Evolutionary conservation across 2,329 filamentous ascomycete genomes (phyloP).

Genomic region (Fusarium sp.): DNA sequence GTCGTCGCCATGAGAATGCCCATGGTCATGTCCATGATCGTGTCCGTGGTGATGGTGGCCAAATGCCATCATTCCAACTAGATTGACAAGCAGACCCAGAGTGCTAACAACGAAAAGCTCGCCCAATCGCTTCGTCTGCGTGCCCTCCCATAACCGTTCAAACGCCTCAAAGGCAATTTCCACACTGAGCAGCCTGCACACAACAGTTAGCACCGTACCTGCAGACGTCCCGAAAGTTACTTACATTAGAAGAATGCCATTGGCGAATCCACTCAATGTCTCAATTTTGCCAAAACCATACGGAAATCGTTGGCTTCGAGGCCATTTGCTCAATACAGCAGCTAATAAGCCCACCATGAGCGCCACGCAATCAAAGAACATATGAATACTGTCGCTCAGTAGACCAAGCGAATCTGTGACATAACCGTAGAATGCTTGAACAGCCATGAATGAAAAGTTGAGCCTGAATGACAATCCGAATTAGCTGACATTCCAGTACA

Average conservation of each 20-base stretch:
- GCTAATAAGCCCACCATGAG: slow-evolving; percentile 91
- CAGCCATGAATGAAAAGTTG: slow-evolving; percentile 94
- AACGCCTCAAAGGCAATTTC: slow-evolving; percentile 97
- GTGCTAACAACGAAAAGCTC: slow-evolving; percentile 92
- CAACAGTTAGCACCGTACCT: slow-evolving; percentile 27
- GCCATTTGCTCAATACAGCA: slow-evolving; percentile 97
- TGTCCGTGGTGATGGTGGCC: slow-evolving; percentile 73
- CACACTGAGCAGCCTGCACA: slow-evolving; percentile 82
- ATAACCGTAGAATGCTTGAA: slow-evolving; percentile 95
- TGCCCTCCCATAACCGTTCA: slow-evolving; percentile 86
- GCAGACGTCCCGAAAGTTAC: slow-evolving; percentile 46
- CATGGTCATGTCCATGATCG: slow-evolving; percentile 55
- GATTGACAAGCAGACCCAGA: slow-evolving; percentile 87
- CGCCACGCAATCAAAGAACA: slow-evolving; percentile 98
- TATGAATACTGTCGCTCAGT: slow-evolving; percentile 98
- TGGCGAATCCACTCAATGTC: slow-evolving; percentile 94
- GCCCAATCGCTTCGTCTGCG: slow-evolving; percentile 83
- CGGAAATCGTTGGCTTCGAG: slow-evolving; percentile 86
- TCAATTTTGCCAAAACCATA: slow-evolving; percentile 98
- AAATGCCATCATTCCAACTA: slow-evolving; percentile 92
- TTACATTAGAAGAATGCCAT: slow-evolving; percentile 93
- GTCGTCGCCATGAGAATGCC: slow-evolving; percentile 52
- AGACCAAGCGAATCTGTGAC: slow-evolving; percentile 92
- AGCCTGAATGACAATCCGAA: slow-evolving; percentile 66
- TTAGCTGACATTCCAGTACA: slow-evolving; percentile 34